Conservation (phyloP, 768 basidiomycete species). For the Leucocoprinus leucothites region DNA sequence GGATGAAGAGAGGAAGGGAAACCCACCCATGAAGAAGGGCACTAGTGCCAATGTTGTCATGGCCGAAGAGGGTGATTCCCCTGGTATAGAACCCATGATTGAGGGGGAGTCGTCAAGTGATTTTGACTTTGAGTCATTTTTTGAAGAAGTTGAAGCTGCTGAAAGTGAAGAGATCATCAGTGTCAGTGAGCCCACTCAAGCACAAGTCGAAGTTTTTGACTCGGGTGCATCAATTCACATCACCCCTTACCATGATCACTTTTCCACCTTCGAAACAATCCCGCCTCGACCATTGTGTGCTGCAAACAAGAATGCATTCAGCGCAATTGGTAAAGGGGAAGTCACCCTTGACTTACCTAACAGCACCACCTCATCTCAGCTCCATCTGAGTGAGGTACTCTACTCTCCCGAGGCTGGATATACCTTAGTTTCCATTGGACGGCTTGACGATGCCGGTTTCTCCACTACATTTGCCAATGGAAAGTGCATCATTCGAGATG, state of each 20-base stretch:
- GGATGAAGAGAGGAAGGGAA: no score
- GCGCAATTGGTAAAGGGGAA: constrained; percentile 25
- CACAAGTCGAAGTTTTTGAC: constrained; percentile 21
- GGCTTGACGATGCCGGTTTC: neutral
- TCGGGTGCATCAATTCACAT: constrained; percentile 26
- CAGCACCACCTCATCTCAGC: constrained; percentile 13
- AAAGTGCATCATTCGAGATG: constrained; percentile 19
- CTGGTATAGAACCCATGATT: no score
- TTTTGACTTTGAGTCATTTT: no score
- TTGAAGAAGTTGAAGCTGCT: no score
- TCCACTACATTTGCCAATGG: neutral
- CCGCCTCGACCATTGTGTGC: constrained; percentile 21
- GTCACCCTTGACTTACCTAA: constrained; percentile 29
- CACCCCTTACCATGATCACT: constrained; percentile 23
- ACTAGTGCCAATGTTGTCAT: neutral
- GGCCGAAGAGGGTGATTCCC: neutral
- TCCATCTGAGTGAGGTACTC: constrained; percentile 29
- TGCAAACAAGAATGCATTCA: constrained; percentile 29
- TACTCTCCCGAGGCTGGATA: constrained; percentile 35
- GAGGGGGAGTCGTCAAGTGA: no score
- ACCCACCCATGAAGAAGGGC: neutral
- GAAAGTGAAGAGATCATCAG: no score
- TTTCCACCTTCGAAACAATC: constrained; percentile 21
- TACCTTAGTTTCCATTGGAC: constrained; percentile 20
- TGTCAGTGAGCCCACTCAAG: no score